These are phyloP conservation scores for Hyphopichia fennica DNA, from an alignment of 1,139 yeast genomes.

Conservation along the genomic window DNA sequence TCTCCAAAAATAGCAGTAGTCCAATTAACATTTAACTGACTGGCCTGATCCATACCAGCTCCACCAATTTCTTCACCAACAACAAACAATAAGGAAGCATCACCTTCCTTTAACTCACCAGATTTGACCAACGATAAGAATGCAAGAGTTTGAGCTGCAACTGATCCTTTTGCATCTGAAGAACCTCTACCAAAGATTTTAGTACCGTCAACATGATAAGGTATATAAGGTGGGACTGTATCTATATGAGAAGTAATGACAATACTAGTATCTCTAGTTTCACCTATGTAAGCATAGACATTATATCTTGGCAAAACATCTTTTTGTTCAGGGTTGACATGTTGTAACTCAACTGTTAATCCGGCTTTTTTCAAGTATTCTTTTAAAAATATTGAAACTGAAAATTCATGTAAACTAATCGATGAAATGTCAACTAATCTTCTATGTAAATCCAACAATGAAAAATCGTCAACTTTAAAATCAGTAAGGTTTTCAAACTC, in stretches of 20 bases:
- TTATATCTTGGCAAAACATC: slow-evolving; percentile 37
- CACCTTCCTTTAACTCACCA: slow-evolving; percentile 48
- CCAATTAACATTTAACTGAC: slow-evolving; percentile 50
- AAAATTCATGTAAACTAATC: slow-evolving; percentile 31
- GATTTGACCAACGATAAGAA: slow-evolving; percentile 41
- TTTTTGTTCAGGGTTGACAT: slow-evolving; percentile 24
- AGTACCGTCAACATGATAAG: slow-evolving; percentile 50
- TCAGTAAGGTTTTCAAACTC: slow-evolving; percentile 8
- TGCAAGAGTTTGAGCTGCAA: slow-evolving; percentile 61
- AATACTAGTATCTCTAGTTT: slow-evolving; percentile 45
- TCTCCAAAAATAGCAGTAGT: slow-evolving; percentile 69
- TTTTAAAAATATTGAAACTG: slow-evolving; percentile 31
- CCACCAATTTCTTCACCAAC: slow-evolving; percentile 72
- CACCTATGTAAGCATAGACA: slow-evolving; percentile 58
- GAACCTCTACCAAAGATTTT: slow-evolving; percentile 65
- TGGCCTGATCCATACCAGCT: slow-evolving; percentile 53
- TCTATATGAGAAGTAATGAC: slow-evolving; percentile 67
- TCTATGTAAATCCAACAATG: slow-evolving; percentile 22
- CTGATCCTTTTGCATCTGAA: slow-evolving; percentile 68
- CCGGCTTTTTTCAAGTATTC: slow-evolving; percentile 41
- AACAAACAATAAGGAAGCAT: slow-evolving; percentile 59
- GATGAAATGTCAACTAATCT: slow-evolving; percentile 37
- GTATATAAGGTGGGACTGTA: slow-evolving; percentile 68
- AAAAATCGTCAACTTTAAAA: slow-evolving; percentile 9
- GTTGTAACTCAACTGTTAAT: slow-evolving; percentile 50